These are phyloP conservation scores for Tolypocladium cylindrosporum DNA, from an alignment of 2,329 filamentous ascomycete species.

Conservation along the genomic window DNA sequence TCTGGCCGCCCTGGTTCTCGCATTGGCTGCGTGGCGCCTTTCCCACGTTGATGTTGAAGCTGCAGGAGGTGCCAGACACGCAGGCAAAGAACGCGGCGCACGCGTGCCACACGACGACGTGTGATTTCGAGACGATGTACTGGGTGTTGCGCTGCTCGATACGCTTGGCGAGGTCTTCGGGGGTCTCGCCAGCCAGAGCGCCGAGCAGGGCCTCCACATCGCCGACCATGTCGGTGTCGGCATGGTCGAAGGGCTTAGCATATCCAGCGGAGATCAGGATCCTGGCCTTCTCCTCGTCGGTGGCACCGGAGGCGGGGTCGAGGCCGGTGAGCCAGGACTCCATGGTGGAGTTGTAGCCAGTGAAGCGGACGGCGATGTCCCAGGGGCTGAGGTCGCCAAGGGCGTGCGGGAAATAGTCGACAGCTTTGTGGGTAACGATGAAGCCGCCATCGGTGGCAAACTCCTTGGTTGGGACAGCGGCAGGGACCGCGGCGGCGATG, in stretches of 20 bases:
- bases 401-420: background rate
- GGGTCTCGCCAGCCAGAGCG: background rate
- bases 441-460: background rate
- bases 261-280: background rate
- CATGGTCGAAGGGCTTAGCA: background rate
- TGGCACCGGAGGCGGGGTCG: background rate
- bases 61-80: background rate
- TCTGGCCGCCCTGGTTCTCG: background rate
- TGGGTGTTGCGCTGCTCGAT: background rate
- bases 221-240: background rate
- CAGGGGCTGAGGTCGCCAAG: background rate
- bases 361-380: background rate
- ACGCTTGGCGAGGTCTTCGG: background rate
- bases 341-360: background rate
- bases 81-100: background rate
- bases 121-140: background rate
- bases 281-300: background rate
- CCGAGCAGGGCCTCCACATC: background rate
- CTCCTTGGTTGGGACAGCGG: background rate
- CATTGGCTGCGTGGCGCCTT: background rate
- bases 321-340: background rate
- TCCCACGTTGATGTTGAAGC: background rate
- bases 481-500: background rate
- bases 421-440: background rate
- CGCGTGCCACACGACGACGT: background rate